Evolutionary conservation across 371 early-diverging fungal species (phyloP).

Genomic region (Rhizopus arrhizus): DNA sequence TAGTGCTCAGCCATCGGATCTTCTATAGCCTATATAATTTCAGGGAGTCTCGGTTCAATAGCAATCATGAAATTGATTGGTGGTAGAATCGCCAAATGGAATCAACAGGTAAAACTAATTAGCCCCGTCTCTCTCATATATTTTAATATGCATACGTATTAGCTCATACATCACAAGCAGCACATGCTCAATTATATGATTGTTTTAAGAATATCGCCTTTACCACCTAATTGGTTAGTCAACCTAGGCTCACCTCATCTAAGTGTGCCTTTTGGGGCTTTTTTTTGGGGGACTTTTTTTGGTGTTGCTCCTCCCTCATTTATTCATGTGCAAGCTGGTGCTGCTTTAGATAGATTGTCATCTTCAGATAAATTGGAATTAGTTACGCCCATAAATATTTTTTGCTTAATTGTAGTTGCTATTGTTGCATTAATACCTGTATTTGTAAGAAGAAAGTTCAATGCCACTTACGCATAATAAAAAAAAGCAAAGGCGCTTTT

Average conservation of each 20-base stretch:
- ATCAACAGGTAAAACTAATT: constrained; percentile 53
- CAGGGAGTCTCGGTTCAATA: constrained; percentile 57
- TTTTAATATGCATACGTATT: background rate
- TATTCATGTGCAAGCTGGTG: constrained; percentile 71
- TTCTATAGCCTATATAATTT: constrained; percentile 60
- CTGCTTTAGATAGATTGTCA: constrained; percentile 58
- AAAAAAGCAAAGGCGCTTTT: background rate
- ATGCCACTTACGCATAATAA: constrained; percentile 1
- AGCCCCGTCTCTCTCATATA: background rate
- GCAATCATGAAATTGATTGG: constrained; percentile 58
- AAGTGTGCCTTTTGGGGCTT: constrained; percentile 53
- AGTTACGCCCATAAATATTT: constrained; percentile 45
- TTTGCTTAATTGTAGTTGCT: constrained; percentile 47
- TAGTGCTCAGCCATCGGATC: constrained; percentile 65
- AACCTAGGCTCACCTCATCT: constrained; percentile 68
- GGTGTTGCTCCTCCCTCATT: constrained; percentile 64
- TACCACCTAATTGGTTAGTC: constrained; percentile 69
- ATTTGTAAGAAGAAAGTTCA: constrained; percentile 36
- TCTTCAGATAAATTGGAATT: constrained; percentile 53
- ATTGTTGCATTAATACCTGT: constrained; percentile 52
- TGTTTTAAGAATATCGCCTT: constrained; percentile 57
- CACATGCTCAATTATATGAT: constrained; percentile 68
- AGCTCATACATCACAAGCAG: constrained; percentile 59
- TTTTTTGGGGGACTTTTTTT: constrained; percentile 62
- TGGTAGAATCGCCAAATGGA: constrained; percentile 60